phyloP scores from a whole-genome alignment of 169 alveolate species.

The Eimeria praecox region DNA sequence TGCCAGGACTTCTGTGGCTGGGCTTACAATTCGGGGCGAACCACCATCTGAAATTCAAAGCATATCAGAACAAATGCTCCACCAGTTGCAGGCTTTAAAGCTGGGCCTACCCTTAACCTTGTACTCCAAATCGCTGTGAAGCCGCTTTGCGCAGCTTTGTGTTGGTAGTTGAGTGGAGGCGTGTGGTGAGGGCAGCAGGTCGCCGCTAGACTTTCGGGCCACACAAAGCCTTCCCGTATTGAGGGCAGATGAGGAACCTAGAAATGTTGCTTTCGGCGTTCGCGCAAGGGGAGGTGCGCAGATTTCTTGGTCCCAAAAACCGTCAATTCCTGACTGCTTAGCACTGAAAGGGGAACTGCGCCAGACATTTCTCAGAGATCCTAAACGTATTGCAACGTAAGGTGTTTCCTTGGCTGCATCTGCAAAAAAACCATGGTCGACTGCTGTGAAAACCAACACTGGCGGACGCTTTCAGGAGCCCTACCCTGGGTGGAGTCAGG shows the following conservation, averaged over 20 bases:
- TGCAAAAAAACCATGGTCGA: neutral
- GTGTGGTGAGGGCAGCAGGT: neutral
- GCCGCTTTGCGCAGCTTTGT: neutral
- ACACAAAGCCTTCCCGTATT: neutral
- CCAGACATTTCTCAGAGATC: constrained; percentile 70
- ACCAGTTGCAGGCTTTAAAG: neutral
- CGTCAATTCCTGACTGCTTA: constrained; percentile 27
- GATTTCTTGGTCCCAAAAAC: constrained; percentile 47
- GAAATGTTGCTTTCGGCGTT: neutral
- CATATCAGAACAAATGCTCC: neutral
- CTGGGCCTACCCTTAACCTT: constrained; percentile 36
- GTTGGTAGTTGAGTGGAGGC: constrained; percentile 11
- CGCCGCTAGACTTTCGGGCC: neutral
- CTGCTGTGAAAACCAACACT: constrained; percentile 11
- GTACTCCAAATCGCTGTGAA: neutral
- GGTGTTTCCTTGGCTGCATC: constrained; percentile 70
- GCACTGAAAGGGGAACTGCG: constrained; percentile 72
- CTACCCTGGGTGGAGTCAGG: constrained; percentile 69
- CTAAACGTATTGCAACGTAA: constrained; percentile 67
- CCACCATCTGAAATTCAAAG: neutral
- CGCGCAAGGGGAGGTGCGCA: constrained; percentile 65
- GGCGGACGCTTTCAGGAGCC: constrained; percentile 31
- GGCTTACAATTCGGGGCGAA: neutral
- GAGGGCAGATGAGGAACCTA: neutral
- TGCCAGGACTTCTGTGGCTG: neutral